Conservation (phyloP, 2,329 filamentous ascomycete species). For the Mollisia scopiformis region DNA sequence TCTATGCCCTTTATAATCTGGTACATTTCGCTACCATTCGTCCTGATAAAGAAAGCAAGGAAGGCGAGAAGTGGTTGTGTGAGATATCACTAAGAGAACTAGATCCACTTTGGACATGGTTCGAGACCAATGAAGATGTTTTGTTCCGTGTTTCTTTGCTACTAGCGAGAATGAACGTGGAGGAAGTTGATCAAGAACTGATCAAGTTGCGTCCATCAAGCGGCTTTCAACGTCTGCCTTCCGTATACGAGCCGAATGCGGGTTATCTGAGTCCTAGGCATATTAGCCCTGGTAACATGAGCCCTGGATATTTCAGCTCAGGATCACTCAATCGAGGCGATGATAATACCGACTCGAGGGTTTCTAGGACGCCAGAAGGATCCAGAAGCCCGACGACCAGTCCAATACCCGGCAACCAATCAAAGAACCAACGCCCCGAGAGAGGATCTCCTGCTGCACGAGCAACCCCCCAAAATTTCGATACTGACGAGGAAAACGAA, state of each 20-base stretch:
- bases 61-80: not conserved
- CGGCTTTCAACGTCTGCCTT: not conserved
- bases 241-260: not conserved
- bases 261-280: not conserved
- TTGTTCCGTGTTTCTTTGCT: not conserved
- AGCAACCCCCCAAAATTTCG: not conserved
- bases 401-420: not conserved
- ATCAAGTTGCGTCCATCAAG: not conserved
- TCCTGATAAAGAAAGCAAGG: not conserved
- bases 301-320: not conserved
- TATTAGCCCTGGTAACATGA: not conserved
- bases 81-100: not conserved
- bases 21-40: slow-evolving; percentile 3
- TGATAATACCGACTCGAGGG: not conserved
- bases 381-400: not conserved
- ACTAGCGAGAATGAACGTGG: not conserved
- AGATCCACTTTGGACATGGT: not conserved
- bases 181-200: not conserved
- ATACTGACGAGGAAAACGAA: not conserved
- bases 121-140: not conserved
- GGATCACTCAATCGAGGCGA: no score
- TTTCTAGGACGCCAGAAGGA: not conserved
- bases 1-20: slow-evolving; percentile 4
- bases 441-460: not conserved
- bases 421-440: no score